phyloP scores from a whole-genome alignment of 2,329 filamentous ascomycete genomes.

The Cytospora leucostoma region DNA sequence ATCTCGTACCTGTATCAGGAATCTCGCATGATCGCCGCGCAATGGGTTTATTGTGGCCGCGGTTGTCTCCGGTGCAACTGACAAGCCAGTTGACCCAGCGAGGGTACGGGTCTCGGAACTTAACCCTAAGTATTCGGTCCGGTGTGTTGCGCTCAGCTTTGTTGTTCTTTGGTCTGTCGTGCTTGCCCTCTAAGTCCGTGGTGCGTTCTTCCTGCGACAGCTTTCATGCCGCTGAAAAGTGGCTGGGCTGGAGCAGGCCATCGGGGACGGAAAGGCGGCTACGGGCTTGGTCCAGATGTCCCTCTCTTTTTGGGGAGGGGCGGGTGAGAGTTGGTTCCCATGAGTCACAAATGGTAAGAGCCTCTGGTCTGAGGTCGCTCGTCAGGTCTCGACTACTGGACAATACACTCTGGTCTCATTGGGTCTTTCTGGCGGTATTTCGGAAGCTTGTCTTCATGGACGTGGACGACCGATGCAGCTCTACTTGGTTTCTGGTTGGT shows the following conservation, averaged over 20 bases:
- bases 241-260: conserved; percentile 41
- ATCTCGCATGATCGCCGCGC: conserved; percentile 51
- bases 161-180: conserved; percentile 63
- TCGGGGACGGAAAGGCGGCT: conserved; percentile 51
- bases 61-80: conserved; percentile 39
- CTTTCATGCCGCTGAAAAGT: conserved; percentile 53
- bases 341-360: conserved; percentile 76
- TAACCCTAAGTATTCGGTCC: conserved; percentile 86
- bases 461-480: conserved; percentile 20
- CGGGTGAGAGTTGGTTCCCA: conserved; percentile 64
- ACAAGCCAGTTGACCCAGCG: conserved; percentile 46
- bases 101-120: conserved; percentile 78
- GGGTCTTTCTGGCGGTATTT: conserved; percentile 33
- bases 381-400: conserved; percentile 71
- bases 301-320: conserved; percentile 32
- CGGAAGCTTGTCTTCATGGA: conserved; percentile 31
- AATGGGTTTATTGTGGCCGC: conserved; percentile 42
- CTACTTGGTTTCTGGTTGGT: neutral
- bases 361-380: conserved; percentile 71
- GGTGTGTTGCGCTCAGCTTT: conserved; percentile 69
- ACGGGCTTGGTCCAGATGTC: conserved; percentile 59
- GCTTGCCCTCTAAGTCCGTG: conserved; percentile 63
- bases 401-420: conserved; percentile 52
- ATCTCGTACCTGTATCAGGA: conserved; percentile 63
- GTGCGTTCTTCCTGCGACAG: conserved; percentile 35